phyloP scores from a whole-genome alignment of 1,139 yeast genomes.

The Blastobotrys elegans region DNA sequence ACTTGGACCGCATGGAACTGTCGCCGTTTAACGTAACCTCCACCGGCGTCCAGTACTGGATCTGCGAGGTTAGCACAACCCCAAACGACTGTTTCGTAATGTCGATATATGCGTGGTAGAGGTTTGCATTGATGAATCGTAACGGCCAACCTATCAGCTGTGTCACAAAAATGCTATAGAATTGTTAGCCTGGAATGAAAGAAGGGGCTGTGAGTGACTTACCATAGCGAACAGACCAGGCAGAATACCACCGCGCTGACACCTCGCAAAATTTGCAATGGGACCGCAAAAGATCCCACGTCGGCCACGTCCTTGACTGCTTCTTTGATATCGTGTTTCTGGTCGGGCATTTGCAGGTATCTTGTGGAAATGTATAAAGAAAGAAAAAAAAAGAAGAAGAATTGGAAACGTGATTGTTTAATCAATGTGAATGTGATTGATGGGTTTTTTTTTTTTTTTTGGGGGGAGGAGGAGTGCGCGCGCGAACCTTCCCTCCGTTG shows the following conservation, averaged over 20 bases:
- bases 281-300: constrained; percentile 8
- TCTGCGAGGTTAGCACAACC: constrained; percentile 28
- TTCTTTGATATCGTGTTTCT: neutral
- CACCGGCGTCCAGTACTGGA: constrained; percentile 35
- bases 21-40: constrained; percentile 34
- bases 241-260: constrained; percentile 15
- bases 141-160: constrained; percentile 30
- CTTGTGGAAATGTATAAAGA: no score
- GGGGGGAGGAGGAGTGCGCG: no score
- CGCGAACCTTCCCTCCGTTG: no score
- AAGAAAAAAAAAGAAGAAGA: no score
- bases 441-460: no score
- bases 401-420: no score
- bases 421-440: no score
- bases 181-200: no score
- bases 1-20: constrained; percentile 26
- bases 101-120: constrained; percentile 33
- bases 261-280: constrained; percentile 16
- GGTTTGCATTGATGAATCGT: constrained; percentile 21
- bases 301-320: constrained; percentile 4
- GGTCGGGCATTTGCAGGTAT: no score
- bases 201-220: constrained; percentile 3
- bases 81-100: constrained; percentile 38
- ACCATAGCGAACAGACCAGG: constrained; percentile 15
- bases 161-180: neutral